phyloP scores from a whole-genome alignment of 1,284 basidiomycete species.

The Malassezia globosa region DNA sequence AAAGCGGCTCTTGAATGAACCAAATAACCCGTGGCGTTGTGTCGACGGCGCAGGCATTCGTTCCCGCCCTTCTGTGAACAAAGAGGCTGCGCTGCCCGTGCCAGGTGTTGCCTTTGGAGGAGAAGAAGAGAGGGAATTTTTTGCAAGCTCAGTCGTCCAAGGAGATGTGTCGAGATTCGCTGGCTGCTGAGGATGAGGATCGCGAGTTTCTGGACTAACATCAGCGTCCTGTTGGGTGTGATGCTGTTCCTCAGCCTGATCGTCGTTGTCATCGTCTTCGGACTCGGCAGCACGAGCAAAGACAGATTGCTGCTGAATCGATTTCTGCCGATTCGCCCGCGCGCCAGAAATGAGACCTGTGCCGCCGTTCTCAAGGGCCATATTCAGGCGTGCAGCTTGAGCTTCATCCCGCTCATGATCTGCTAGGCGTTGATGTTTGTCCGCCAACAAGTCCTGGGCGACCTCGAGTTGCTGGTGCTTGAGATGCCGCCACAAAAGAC shows the following conservation, averaged over 20 bases:
- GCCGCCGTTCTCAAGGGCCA: constrained; percentile 56
- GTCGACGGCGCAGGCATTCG: too few relatives aligned
- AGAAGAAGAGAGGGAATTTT: too few relatives aligned
- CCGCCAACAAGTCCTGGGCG: constrained; percentile 79
- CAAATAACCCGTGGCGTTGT: constrained; percentile 59
- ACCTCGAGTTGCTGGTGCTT: constrained; percentile 97
- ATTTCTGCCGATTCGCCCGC: constrained; percentile 13
- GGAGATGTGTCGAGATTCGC: too few relatives aligned
- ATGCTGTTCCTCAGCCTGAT: too few relatives aligned
- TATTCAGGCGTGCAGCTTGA: constrained; percentile 77
- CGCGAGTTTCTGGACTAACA: too few relatives aligned
- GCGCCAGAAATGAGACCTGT: constrained; percentile 18
- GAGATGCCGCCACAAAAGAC: constrained; percentile 87
- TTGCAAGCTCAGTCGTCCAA: too few relatives aligned
- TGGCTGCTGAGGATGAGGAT: too few relatives aligned
- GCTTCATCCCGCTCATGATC: constrained; percentile 83
- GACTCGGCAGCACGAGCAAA: constrained; percentile 21
- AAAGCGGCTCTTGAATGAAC: constrained; percentile 82
- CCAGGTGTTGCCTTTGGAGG: too few relatives aligned
- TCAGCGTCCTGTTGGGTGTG: neutral
- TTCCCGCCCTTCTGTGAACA: too few relatives aligned
- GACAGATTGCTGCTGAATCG: constrained; percentile 17
- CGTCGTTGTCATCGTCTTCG: constrained; percentile 7
- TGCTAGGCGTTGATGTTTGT: constrained; percentile 73
- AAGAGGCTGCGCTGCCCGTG: too few relatives aligned